Conservation (phyloP, 768 basidiomycete genomes). For the Leccinellum rugosiceps region DNA sequence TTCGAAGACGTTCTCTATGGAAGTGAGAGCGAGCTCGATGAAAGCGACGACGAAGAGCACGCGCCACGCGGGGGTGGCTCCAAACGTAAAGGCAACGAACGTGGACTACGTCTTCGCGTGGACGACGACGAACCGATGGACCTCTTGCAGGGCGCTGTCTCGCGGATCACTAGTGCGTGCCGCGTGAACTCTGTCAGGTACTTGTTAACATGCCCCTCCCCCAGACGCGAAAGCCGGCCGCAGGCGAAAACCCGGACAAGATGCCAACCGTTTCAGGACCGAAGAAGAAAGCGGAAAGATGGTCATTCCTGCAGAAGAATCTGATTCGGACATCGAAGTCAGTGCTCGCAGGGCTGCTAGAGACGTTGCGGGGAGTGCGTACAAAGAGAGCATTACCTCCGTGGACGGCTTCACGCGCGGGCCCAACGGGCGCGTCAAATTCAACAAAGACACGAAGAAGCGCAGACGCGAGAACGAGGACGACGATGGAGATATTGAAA, state of each 20-base stretch:
- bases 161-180: conserved; percentile 65
- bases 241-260: conserved; percentile 79
- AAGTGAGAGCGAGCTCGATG: conserved; percentile 87
- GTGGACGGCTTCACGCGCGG: conserved; percentile 90
- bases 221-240: conserved; percentile 46
- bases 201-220: conserved; percentile 5
- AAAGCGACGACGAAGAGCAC: conserved; percentile 58
- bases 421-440: conserved; percentile 80
- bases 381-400: conserved; percentile 77
- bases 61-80: conserved; percentile 29
- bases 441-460: conserved; percentile 97
- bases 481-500: conserved; percentile 63
- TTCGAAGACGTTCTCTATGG: conserved; percentile 98
- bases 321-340: conserved; percentile 44
- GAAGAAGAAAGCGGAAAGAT: conserved; percentile 82
- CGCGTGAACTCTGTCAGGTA: neutral
- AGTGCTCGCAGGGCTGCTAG: conserved; percentile 42
- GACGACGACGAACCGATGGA: conserved; percentile 97
- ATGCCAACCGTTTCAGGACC: conserved; percentile 81
- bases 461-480: conserved; percentile 69
- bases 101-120: conserved; percentile 66
- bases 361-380: conserved; percentile 69
- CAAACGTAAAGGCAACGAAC: conserved; percentile 37
- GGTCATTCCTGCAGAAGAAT: conserved; percentile 62
- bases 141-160: conserved; percentile 75